phyloP scores from a whole-genome alignment of 352 stramenopile species.

The Phytophthora niederhauseri region DNA sequence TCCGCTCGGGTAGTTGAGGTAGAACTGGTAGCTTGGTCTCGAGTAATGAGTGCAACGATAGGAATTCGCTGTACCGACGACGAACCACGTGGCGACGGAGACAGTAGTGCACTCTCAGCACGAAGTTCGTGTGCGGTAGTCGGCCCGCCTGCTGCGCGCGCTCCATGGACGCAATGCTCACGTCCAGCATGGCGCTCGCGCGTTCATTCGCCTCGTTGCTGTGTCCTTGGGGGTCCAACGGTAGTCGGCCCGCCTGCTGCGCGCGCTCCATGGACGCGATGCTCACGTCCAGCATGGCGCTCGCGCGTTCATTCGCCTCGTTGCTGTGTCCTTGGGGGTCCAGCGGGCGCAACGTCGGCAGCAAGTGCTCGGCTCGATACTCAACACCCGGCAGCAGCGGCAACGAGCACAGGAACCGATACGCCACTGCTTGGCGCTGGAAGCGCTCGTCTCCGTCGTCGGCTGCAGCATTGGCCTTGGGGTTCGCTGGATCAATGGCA shows the following conservation, averaged over 20 bases:
- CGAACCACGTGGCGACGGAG: slow-evolving; percentile 70
- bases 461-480: slow-evolving; percentile 7
- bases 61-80: slow-evolving; percentile 71
- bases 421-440: slow-evolving; percentile 66
- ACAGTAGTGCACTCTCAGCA: slow-evolving; percentile 75
- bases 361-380: slow-evolving; percentile 47
- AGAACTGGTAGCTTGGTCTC: slow-evolving; percentile 55
- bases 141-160: slow-evolving; percentile 53
- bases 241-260: slow-evolving; percentile 52
- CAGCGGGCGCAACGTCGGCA: slow-evolving; percentile 54
- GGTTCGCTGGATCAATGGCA: neutral
- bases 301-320: slow-evolving; percentile 45
- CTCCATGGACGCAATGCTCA: slow-evolving; percentile 67
- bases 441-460: slow-evolving; percentile 41
- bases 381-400: slow-evolving; percentile 38
- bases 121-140: slow-evolving; percentile 77
- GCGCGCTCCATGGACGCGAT: slow-evolving; percentile 69
- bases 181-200: slow-evolving; percentile 66
- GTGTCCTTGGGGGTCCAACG: slow-evolving; percentile 44
- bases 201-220: slow-evolving; percentile 36
- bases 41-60: slow-evolving; percentile 48
- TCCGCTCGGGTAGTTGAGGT: slow-evolving; percentile 51
- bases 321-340: slow-evolving; percentile 25
- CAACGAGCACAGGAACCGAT: slow-evolving; percentile 66
- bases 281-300: slow-evolving; percentile 64